Percentiles rank a stretch among this genome's conserved stretches.
Conservation (phyloP, 2,329 filamentous ascomycete genomes). For the Dactylellina haptotyla region DNA sequence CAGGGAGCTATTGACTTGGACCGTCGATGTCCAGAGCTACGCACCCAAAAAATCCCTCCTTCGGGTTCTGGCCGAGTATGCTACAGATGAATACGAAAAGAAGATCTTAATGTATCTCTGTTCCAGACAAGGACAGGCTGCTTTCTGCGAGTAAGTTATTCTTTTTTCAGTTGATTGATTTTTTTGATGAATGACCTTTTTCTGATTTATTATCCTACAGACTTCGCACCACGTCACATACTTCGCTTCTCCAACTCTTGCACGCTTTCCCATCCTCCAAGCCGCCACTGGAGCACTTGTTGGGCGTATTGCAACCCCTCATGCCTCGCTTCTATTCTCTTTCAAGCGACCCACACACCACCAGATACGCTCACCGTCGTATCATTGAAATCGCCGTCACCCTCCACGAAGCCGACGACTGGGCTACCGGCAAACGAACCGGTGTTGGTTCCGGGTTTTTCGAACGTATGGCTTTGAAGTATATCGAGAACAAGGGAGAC, state of each 20-base stretch:
- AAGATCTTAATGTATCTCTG: slow-evolving; percentile 87
- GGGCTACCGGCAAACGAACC: slow-evolving; percentile 76
- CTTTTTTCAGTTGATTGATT: slow-evolving; percentile 9
- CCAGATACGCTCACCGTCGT: slow-evolving; percentile 75
- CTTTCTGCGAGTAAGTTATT: slow-evolving; percentile 78
- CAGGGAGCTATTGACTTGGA: slow-evolving; percentile 93
- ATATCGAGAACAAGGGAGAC: slow-evolving; percentile 10
- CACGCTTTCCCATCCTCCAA: slow-evolving; percentile 91
- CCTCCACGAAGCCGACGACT: slow-evolving; percentile 85
- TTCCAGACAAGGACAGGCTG: slow-evolving; percentile 87
- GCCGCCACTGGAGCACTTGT: slow-evolving; percentile 82
- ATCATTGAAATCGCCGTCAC: slow-evolving; percentile 97
- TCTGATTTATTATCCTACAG: slow-evolving; percentile 50
- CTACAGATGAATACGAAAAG: slow-evolving; percentile 81
- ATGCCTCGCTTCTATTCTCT: slow-evolving; percentile 99
- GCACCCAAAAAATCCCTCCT: slow-evolving; percentile 88
- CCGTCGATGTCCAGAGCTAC: slow-evolving; percentile 90
- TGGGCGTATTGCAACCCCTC: slow-evolving; percentile 82
- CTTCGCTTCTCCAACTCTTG: slow-evolving; percentile 85
- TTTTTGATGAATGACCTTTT: slow-evolving; percentile 12
- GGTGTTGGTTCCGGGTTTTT: slow-evolving; percentile 94
- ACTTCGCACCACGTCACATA: slow-evolving; percentile 83
- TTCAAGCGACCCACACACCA: slow-evolving; percentile 91
- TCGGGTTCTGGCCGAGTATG: slow-evolving; percentile 85
- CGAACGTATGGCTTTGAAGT: slow-evolving; percentile 75